Percentiles rank a stretch among this genome's conserved stretches.
Evolutionary conservation across 441 rosid genomes (phyloP).

Genomic region (Euphorbia celastroides): DNA sequence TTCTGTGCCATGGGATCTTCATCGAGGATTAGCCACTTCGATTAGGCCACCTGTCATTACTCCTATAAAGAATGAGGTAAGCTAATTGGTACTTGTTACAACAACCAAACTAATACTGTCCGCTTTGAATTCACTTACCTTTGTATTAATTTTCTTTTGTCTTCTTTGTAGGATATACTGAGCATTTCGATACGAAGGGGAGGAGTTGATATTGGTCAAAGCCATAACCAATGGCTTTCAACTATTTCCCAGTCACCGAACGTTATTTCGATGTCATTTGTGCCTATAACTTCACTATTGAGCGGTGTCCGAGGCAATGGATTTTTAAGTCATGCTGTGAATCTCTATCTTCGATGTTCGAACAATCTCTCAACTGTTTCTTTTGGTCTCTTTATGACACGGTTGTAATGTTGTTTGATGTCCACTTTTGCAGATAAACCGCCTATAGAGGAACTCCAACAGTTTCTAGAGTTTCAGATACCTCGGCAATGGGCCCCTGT

Average conservation of each 20-base stretch:
- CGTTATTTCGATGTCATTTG: slow-evolving; percentile 84
- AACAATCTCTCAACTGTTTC: neutral
- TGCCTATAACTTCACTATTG: slow-evolving; percentile 91
- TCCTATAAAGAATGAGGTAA: slow-evolving; percentile 54
- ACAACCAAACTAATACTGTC: neutral
- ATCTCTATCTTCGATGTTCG: slow-evolving; percentile 91
- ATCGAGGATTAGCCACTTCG: slow-evolving; percentile 34
- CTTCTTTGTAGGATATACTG: slow-evolving; percentile 40
- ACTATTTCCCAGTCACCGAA: slow-evolving; percentile 71
- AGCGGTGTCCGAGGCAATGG: slow-evolving; percentile 80
- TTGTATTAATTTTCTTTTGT: slow-evolving; percentile 3
- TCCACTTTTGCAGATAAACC: slow-evolving; percentile 64
- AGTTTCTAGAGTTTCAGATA: slow-evolving; percentile 86
- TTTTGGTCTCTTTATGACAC: slow-evolving; percentile 8
- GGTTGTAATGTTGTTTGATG: neutral
- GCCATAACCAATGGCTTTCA: slow-evolving; percentile 84
- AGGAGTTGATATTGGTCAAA: slow-evolving; percentile 62
- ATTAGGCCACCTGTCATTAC: slow-evolving; percentile 38
- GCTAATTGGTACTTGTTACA: slow-evolving; percentile 18
- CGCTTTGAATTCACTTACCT: neutral
- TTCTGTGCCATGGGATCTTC: slow-evolving; percentile 32
- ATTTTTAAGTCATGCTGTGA: slow-evolving; percentile 80
- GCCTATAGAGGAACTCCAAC: slow-evolving; percentile 80
- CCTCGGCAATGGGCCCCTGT: slow-evolving; percentile 96
- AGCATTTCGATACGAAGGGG: slow-evolving; percentile 60